phyloP scores from a whole-genome alignment of 2,329 filamentous ascomycete species.

The Hypoxylon sp. region DNA sequence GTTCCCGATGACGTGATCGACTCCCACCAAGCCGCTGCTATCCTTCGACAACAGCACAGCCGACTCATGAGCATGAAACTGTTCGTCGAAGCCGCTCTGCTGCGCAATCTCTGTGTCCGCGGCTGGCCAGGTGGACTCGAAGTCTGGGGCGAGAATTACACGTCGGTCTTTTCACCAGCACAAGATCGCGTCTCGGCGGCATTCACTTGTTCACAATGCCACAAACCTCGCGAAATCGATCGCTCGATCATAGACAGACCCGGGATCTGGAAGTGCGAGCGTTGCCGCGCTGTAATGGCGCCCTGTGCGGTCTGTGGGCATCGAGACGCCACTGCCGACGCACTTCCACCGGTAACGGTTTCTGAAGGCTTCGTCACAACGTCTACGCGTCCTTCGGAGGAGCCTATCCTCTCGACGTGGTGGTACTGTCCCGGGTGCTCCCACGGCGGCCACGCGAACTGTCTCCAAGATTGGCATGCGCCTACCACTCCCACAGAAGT shows the following conservation, averaged over 20 bases:
- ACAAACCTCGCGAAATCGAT: conserved; percentile 69
- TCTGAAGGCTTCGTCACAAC: conserved; percentile 44
- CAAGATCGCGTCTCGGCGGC: conserved; percentile 69
- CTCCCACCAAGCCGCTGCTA: conserved; percentile 67
- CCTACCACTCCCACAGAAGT: conserved; percentile 46
- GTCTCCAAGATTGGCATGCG: conserved; percentile 72
- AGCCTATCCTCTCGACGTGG: conserved; percentile 64
- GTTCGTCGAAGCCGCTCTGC: conserved; percentile 72
- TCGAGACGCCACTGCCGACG: conserved; percentile 61
- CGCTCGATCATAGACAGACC: conserved; percentile 59
- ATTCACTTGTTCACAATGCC: conserved; percentile 69
- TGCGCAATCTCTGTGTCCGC: conserved; percentile 73
- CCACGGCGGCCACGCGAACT: conserved; percentile 74
- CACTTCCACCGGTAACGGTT: conserved; percentile 49
- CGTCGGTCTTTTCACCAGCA: conserved; percentile 66
- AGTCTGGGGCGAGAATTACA: conserved; percentile 69
- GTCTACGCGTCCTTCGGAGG: conserved; percentile 35
- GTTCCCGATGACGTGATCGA: conserved; percentile 70
- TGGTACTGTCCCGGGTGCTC: conserved; percentile 75
- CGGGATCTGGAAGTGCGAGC: conserved; percentile 71
- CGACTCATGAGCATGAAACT: conserved; percentile 72
- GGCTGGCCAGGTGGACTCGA: conserved; percentile 68
- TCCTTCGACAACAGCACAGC: conserved; percentile 72
- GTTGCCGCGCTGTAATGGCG: conserved; percentile 67
- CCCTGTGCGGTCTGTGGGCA: conserved; percentile 73